These are phyloP conservation scores for Apophysomyces trapeziformis DNA, from an alignment of 371 early-diverging fungal genomes.

Conservation along the genomic window DNA sequence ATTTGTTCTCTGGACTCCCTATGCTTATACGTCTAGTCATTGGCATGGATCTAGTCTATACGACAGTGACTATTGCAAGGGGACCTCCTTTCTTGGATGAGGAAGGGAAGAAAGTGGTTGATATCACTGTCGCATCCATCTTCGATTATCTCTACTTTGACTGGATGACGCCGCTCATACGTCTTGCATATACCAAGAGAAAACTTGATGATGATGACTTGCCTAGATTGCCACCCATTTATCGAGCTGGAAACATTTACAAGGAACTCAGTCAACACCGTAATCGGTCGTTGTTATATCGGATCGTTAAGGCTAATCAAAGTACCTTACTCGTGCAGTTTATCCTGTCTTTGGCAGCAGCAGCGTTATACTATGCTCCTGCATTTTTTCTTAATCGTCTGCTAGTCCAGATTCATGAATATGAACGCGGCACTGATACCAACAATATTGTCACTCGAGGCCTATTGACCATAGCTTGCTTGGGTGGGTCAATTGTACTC, in stretches of 20 bases:
- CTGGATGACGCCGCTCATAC: constrained; percentile 33
- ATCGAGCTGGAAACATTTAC: constrained; percentile 42
- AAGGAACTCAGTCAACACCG: constrained; percentile 32
- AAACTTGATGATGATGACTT: constrained; percentile 41
- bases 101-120: constrained; percentile 24
- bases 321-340: constrained; percentile 33
- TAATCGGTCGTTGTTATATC: constrained; percentile 27
- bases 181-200: constrained; percentile 32
- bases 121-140: constrained; percentile 23
- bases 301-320: constrained; percentile 34
- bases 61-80: constrained; percentile 29
- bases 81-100: constrained; percentile 47
- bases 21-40: constrained; percentile 21
- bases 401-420: constrained; percentile 36
- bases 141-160: constrained; percentile 19
- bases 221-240: constrained; percentile 33
- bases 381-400: constrained; percentile 46
- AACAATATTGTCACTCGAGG: constrained; percentile 25
- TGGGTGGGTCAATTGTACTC: constrained; percentile 42
- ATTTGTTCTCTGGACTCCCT: constrained; percentile 22
- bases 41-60: constrained; percentile 32
- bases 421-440: constrained; percentile 26
- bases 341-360: constrained; percentile 27
- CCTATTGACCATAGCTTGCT: constrained; percentile 47
- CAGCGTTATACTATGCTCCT: constrained; percentile 38